These are phyloP conservation scores for Calamus simplicifolius DNA, from an alignment of 176 grass and related monocot species.

Conservation along the genomic window DNA sequence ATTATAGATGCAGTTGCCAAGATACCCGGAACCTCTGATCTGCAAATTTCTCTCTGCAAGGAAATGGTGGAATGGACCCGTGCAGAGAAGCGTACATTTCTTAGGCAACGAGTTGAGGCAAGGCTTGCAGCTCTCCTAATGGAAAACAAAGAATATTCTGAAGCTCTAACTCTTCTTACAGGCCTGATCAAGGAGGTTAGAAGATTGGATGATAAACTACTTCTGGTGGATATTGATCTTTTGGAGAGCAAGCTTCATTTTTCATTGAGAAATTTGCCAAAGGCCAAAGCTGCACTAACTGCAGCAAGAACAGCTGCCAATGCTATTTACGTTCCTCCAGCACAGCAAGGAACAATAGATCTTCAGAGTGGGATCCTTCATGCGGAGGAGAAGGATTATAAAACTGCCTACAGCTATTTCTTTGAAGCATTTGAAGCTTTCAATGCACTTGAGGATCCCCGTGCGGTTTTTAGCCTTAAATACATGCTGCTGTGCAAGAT, in stretches of 20 bases:
- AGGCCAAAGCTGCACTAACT: constrained; percentile 81
- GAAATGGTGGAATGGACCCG: constrained; percentile 94
- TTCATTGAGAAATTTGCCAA: constrained; percentile 75
- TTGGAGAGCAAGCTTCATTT: constrained; percentile 93
- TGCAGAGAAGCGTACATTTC: constrained; percentile 80
- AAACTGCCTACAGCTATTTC: constrained; percentile 87
- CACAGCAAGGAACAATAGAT: constrained; percentile 90
- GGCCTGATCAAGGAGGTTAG: constrained; percentile 84
- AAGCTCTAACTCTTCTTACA: constrained; percentile 67
- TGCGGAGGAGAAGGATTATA: constrained; percentile 93
- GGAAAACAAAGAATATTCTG: constrained; percentile 75
- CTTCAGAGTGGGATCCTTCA: constrained; percentile 91
- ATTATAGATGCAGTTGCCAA: constrained; percentile 80
- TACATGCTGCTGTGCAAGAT: constrained; percentile 98
- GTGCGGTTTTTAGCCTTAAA: constrained; percentile 70
- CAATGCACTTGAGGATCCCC: constrained; percentile 56
- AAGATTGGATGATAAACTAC: constrained; percentile 77
- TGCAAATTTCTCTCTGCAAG: constrained; percentile 84
- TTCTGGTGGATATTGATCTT: constrained; percentile 92
- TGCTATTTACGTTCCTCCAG: constrained; percentile 88
- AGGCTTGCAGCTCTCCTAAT: constrained; percentile 68
- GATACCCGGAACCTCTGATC: constrained; percentile 61
- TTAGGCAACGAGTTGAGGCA: constrained; percentile 76
- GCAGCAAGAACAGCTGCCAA: constrained; percentile 86
- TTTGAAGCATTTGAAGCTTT: constrained; percentile 86